A percentile compares a stretch with the other conserved stretches of the same genome.
These are phyloP conservation scores for Maudiozyma barnettii DNA, from an alignment of 805 yeast species.

Conservation along the genomic window DNA sequence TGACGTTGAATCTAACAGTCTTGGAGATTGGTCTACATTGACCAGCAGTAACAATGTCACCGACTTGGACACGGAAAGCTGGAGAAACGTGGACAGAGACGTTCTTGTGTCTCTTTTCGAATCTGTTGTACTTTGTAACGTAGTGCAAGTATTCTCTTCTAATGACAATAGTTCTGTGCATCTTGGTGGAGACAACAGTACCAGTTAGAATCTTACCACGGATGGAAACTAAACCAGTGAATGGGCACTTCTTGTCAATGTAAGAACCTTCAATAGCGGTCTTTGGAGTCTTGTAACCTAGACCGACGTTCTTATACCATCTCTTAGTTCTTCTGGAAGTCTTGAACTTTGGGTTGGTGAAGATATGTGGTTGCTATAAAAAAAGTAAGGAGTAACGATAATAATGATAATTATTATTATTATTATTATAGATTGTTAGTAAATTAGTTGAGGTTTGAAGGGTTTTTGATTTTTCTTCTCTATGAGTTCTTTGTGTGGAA, in stretches of 20 bases:
- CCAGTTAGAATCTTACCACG: conserved; percentile 99
- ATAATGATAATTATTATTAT: not conserved
- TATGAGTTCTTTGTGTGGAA: too few species aligned
- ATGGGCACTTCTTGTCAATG: conserved; percentile 99
- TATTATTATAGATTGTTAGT: too few species aligned
- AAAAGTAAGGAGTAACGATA: too few species aligned
- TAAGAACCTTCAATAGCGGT: conserved; percentile 96
- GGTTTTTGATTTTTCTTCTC: too few species aligned
- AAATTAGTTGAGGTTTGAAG: too few species aligned
- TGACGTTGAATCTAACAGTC: conserved; percentile 99
- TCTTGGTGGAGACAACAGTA: conserved; percentile 99
- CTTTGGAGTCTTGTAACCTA: conserved; percentile 99
- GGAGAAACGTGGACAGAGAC: conserved; percentile 99
- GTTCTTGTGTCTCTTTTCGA: conserved; percentile 99
- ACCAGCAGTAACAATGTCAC: conserved; percentile 98
- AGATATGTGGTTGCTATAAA: conserved; percentile 98
- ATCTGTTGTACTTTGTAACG: conserved; percentile 99
- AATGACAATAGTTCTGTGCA: conserved; percentile 99
- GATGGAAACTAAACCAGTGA: conserved; percentile 92
- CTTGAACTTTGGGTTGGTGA: conserved; percentile 99
- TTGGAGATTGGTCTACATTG: conserved; percentile 99
- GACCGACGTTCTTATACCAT: conserved; percentile 99
- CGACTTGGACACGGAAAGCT: conserved; percentile 99
- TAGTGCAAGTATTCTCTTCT: conserved; percentile 99
- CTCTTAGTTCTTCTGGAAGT: conserved; percentile 98